phyloP scores from a whole-genome alignment of 176 grass and related monocot genomes.

The Coix lacrymajobi region DNA sequence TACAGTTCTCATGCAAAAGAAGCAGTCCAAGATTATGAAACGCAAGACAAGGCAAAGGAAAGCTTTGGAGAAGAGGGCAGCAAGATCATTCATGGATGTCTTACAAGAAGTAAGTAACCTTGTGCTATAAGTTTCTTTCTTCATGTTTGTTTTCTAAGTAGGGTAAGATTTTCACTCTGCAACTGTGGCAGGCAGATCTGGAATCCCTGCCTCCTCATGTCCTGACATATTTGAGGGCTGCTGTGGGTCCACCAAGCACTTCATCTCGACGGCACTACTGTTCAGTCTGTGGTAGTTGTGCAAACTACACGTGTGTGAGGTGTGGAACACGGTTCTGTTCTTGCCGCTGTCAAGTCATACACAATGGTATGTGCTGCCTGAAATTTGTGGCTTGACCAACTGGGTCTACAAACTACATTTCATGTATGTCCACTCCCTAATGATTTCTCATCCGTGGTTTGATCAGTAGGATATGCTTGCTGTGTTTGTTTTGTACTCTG shows the following conservation, averaged over 20 bases:
- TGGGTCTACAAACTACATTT: too few species aligned
- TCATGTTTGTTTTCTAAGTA: not conserved
- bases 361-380: too few species aligned
- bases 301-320: too few species aligned
- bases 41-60: slow-evolving; percentile 89
- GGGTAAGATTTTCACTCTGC: not conserved
- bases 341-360: too few species aligned
- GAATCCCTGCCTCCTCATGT: slow-evolving; percentile 59
- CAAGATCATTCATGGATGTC: slow-evolving; percentile 82
- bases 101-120: slow-evolving; percentile 52
- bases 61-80: slow-evolving; percentile 68
- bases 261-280: too few species aligned
- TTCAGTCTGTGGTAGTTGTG: too few species aligned
- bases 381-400: too few species aligned
- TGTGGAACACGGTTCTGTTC: too few species aligned
- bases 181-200: slow-evolving; percentile 59
- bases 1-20: slow-evolving; percentile 73
- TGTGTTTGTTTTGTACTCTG: not conserved
- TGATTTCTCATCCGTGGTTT: not conserved
- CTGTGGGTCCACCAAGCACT: slow-evolving; percentile 46
- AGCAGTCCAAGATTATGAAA: slow-evolving; percentile 80
- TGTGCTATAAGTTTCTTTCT: not conserved
- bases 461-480: not conserved
- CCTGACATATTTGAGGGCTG: slow-evolving; percentile 66
- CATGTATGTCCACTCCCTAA: not conserved